phyloP scores from a whole-genome alignment of 2,329 filamentous ascomycete species.

The Purpureocillium takamizusanense region DNA sequence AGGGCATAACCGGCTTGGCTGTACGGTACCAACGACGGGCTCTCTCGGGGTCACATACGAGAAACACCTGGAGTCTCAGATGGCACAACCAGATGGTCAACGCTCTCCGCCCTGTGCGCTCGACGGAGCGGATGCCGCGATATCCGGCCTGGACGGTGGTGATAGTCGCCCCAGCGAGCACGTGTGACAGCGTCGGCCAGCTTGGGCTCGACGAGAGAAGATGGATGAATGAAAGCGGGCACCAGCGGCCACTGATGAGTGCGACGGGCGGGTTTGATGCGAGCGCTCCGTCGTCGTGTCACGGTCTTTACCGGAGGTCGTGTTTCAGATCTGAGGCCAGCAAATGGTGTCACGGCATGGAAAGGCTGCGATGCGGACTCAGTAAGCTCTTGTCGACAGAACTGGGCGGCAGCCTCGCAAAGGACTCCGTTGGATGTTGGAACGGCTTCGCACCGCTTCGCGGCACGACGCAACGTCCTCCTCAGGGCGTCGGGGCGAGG shows the following conservation, averaged over 20 bases:
- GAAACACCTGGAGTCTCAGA: slow-evolving; percentile 6
- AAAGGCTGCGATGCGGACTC: slow-evolving; percentile 9
- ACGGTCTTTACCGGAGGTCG: slow-evolving; percentile 8
- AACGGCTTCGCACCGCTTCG: too few species aligned
- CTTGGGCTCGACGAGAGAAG: slow-evolving; percentile 1
- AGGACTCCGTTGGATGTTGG: too few species aligned
- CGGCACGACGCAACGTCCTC: too few species aligned
- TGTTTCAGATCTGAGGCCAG: slow-evolving; percentile 13
- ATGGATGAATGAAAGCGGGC: slow-evolving; percentile 1
- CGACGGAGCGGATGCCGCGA: too few species aligned
- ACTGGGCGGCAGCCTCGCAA: too few species aligned
- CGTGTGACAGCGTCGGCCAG: background rate
- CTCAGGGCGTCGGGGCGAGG: too few species aligned
- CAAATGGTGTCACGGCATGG: slow-evolving; percentile 3
- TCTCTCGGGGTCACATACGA: slow-evolving; percentile 2
- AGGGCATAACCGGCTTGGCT: too few species aligned
- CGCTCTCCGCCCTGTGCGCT: too few species aligned
- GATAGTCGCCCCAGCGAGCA: too few species aligned
- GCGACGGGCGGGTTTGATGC: background rate
- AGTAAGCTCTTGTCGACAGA: slow-evolving; percentile 8
- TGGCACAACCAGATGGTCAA: background rate
- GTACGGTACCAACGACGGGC: too few species aligned
- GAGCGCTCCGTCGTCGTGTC: slow-evolving; percentile 1
- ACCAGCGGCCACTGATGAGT: background rate
- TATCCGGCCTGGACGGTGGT: background rate